Evolutionary conservation across 1,139 yeast genomes (phyloP).

Genomic region (Kazachstania sp.): DNA sequence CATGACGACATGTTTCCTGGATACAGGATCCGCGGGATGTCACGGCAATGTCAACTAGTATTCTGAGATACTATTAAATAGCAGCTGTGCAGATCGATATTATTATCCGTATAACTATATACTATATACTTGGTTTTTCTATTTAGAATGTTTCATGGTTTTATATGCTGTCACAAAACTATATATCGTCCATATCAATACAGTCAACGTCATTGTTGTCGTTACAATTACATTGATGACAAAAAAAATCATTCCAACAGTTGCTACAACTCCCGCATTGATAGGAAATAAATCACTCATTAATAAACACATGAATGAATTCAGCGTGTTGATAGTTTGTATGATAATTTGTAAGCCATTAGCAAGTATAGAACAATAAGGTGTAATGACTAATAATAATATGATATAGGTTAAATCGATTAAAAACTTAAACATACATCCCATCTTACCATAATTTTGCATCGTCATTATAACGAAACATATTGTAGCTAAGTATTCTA

Average conservation of each 20-base stretch:
- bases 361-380: constrained; percentile 90
- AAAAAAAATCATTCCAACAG: too few relatives aligned
- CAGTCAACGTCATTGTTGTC: too few relatives aligned
- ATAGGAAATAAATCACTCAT: constrained; percentile 78
- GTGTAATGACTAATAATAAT: constrained; percentile 60
- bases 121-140: too few relatives aligned
- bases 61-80: too few relatives aligned
- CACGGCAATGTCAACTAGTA: too few relatives aligned
- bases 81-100: too few relatives aligned
- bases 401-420: constrained; percentile 65
- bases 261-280: constrained; percentile 39
- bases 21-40: too few relatives aligned
- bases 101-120: too few relatives aligned
- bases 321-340: constrained; percentile 65
- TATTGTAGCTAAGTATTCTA: constrained; percentile 60
- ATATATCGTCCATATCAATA: too few relatives aligned
- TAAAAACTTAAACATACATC: constrained; percentile 65
- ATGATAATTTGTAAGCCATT: constrained; percentile 84
- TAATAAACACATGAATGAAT: constrained; percentile 78
- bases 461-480: constrained; percentile 79
- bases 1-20: too few relatives aligned
- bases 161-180: constrained; percentile 28
- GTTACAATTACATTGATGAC: too few relatives aligned
- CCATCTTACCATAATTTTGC: constrained; percentile 71
- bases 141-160: not conserved